Evolutionary conservation across 2,329 filamentous ascomycete species (phyloP), one percentile per base, ranked within the genome.

Genomic region (Decorospora gaudefroyi): DNA sequence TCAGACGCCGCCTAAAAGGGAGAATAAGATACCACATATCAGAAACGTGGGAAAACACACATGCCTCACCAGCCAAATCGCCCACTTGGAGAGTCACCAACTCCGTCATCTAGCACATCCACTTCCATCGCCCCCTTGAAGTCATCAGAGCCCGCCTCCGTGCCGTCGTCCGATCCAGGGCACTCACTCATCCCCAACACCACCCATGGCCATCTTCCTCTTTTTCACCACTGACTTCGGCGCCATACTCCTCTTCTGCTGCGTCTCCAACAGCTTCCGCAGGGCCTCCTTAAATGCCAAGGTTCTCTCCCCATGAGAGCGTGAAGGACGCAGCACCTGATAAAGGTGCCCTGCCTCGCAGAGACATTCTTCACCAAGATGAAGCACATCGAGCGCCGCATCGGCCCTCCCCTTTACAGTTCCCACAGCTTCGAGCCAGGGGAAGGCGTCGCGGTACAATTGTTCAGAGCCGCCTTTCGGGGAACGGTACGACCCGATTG

Each of bases 401-500:
- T 69, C 67, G 3, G 43, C 12, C 18, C 51, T 61, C 2, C 62
- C 59, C 31, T 57, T 67, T 3, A 54, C 55, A 8, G 35, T 32
- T 2, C 57, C 67, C 7, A 69, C 50, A 0, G 62, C 62, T 29
- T 72, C 69, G 6, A 72, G 48, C 67, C 67, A 71, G 3, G 62
- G 57, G 19, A 69, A 68, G 0, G 59, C 66, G 30, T 70, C 62
- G 6, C 67, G 69, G 33, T 69, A 72, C 21, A 71, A 35, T 16
- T 63, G 57, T 7, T 55, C 57, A 1, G 68, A 68, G 4, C 52
- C 39, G 6, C 26, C 7, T 22, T 53, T 52, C 0, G 49, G 9
- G 0, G 36, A 17, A 6, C 28, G 9, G 6, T 42, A 36, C 17
- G 34, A 48, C 4, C 46, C 39, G 1, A 59, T 19, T 0, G 6